These are phyloP conservation scores for Zygoascus bituminiphila DNA, from an alignment of 805 yeast species.

Conservation along the genomic window DNA sequence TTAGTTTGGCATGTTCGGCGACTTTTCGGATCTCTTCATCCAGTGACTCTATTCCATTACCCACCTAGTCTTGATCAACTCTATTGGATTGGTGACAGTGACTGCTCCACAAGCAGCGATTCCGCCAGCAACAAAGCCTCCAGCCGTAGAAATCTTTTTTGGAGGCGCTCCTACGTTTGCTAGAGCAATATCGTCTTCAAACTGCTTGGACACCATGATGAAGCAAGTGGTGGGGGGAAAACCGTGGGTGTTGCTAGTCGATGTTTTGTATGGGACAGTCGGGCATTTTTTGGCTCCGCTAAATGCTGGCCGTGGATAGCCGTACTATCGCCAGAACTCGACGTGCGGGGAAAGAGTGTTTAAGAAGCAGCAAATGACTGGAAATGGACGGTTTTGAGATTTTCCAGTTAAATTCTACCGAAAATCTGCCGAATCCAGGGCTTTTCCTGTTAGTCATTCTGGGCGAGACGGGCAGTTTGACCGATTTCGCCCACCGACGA, in stretches of 20 bases:
- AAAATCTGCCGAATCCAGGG: too few relatives aligned
- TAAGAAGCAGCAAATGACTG: too few relatives aligned
- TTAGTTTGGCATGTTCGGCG: not conserved
- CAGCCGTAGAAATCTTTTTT: constrained; percentile 37
- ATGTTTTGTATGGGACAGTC: not conserved
- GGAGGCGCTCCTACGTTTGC: constrained; percentile 2
- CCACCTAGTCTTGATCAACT: constrained; percentile 68
- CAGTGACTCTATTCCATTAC: constrained; percentile 2
- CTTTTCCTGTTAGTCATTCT: too few relatives aligned
- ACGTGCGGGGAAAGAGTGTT: too few relatives aligned
- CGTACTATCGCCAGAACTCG: too few relatives aligned
- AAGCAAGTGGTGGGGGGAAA: not conserved
- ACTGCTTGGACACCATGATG: not conserved
- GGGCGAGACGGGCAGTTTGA: too few relatives aligned
- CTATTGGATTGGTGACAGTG: constrained; percentile 93
- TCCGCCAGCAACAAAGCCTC: constrained; percentile 87
- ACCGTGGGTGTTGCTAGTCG: not conserved
- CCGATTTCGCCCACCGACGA: too few relatives aligned
- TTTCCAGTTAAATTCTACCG: too few relatives aligned
- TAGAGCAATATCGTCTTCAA: not conserved
- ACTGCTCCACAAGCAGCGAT: constrained; percentile 97
- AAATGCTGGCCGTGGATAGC: too few relatives aligned
- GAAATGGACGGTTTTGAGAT: too few relatives aligned
- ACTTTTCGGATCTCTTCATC: not conserved
- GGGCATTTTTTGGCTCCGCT: too few relatives aligned